These are phyloP conservation scores for Rubus parviflorus DNA, from an alignment of 306 rosid genomes.

Conservation along the genomic window DNA sequence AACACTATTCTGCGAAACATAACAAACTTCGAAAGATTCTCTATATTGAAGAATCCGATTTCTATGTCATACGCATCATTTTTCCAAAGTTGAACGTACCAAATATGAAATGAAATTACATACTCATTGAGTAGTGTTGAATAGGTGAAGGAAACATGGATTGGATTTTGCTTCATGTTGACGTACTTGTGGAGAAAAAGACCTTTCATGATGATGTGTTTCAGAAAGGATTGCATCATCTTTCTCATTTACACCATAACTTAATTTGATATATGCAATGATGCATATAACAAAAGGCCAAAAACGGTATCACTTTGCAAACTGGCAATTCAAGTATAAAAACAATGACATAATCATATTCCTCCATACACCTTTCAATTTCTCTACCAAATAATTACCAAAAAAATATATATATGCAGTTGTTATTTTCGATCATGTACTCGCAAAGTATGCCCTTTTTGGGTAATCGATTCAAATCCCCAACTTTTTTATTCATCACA, in stretches of 20 bases:
- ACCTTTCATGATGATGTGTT: neutral
- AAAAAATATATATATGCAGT: neutral
- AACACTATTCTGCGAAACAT: no score
- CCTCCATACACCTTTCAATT: neutral
- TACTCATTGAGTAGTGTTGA: no score
- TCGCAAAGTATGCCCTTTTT: neutral
- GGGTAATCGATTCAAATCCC: neutral
- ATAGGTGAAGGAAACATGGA: no score
- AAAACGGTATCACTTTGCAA: no score
- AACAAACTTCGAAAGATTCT: no score
- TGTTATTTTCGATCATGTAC: neutral
- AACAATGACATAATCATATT: neutral
- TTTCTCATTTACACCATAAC: neutral
- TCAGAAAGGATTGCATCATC: neutral
- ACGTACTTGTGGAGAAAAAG: neutral
- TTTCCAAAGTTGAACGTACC: no score
- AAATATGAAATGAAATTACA: no score
- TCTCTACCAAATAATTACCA: neutral
- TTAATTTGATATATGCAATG: neutral
- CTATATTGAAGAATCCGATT: no score
- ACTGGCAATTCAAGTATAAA: no score
- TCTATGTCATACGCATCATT: no score
- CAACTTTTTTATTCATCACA: neutral
- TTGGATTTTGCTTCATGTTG: neutral
- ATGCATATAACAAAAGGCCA: neutral